These are phyloP conservation scores for Choiromyces venosus DNA, from an alignment of 495 filamentous ascomycete species.

Conservation along the genomic window DNA sequence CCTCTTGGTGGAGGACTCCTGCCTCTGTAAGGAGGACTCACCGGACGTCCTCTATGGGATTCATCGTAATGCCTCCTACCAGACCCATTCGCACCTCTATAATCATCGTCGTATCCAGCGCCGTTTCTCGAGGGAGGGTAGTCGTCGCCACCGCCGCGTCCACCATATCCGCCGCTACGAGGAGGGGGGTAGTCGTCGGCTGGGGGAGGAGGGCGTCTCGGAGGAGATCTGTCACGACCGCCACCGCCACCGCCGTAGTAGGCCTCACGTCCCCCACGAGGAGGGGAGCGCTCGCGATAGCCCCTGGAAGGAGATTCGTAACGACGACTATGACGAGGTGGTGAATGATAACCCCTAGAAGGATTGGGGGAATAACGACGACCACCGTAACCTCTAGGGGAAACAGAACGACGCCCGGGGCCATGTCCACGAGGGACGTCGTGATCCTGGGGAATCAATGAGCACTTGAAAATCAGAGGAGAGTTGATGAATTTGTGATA, in stretches of 20 bases:
- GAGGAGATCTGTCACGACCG: conserved; percentile 38
- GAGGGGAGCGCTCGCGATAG: conserved; percentile 42
- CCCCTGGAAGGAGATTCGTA: conserved; percentile 34
- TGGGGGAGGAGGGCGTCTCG: conserved; percentile 29
- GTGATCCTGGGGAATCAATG: conserved; percentile 21
- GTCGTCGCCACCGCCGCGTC: conserved; percentile 37
- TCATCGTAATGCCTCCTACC: conserved; percentile 40
- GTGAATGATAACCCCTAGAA: conserved; percentile 39
- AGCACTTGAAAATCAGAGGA: background rate
- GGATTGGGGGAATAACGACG: conserved; percentile 38
- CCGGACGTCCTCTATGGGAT: conserved; percentile 40
- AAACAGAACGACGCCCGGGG: conserved; percentile 38
- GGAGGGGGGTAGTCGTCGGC: conserved; percentile 38
- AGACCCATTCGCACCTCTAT: conserved; percentile 28
- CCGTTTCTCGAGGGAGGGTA: conserved; percentile 39
- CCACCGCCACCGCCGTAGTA: conserved; percentile 27
- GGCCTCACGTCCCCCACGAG: conserved; percentile 21
- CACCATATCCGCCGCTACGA: conserved; percentile 24
- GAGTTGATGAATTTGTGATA: background rate
- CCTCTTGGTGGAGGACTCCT: conserved; percentile 40
- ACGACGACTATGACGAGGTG: conserved; percentile 39
- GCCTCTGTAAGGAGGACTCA: conserved; percentile 40
- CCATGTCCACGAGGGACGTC: conserved; percentile 34
- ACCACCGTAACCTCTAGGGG: conserved; percentile 34
- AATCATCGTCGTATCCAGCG: conserved; percentile 36